Base-by-base conservation (phyloP, 306 rosid species). In the Cucumis cinereus region DNA sequence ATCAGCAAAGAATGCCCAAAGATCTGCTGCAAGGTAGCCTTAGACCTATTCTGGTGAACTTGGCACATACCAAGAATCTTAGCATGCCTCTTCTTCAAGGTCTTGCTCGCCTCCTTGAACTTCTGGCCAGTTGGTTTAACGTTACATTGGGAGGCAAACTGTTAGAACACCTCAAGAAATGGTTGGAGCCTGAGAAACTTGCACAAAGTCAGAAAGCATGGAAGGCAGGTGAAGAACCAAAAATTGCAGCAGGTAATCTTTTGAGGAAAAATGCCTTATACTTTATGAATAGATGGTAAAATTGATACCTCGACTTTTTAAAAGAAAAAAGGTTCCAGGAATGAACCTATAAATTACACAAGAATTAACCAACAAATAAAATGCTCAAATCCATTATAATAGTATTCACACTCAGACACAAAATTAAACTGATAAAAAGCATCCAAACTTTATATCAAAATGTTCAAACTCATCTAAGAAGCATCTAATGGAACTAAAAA, bases 141-240 rank as follows among this genome's bases (percentile, higher is more conserved):
- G 99, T 95, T 59, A 92, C 99, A 67, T 78, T 95, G 86, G 99
- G 99, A 62, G 92, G 90, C 61, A 92, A 95, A 84, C 87, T 95
- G 77, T 77, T 95, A 81, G 98, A 95, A 78, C 99, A 95, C 86
- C 90, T 95, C 35, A 95, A 87, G 87, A 95, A 93, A 91, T 95
- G 99, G 99, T 83, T 92, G 81, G 99, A 95, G 84, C 99, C 99
- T 64, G 99, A 95, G 85, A 95, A 95, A 78, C 96, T 95, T 80
- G 98, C 98, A 50, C 96, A 92, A 60, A 85, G 93, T 84, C 99
- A 95, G 84, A 92, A 92, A 80, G 69, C 90, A 82, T 95, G 99
- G 99, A 95, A 95, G 88, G 92, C 99, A 74, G 99, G 99, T 68
- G 99, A 95, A 87, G 99, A 95, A 83, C 99, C 99, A 52, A 95